Evolutionary conservation across 2,329 filamentous ascomycete genomes (phyloP).

Genomic region (Ophiognomonia clavigignenti-juglandacearum): DNA sequence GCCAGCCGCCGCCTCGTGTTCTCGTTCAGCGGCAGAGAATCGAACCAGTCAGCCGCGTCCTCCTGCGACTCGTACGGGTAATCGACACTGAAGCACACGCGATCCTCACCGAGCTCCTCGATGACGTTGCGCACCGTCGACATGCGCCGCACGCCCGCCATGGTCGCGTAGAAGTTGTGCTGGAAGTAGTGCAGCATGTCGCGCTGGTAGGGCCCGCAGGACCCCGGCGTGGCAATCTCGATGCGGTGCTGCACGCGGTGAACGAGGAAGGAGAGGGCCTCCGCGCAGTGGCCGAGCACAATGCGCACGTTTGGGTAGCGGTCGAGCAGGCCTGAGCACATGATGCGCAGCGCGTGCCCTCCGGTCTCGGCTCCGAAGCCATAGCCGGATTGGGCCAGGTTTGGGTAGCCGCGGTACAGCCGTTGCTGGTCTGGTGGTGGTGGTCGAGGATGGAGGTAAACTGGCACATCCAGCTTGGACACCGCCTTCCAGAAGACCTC

Average conservation of each 20-base stretch:
- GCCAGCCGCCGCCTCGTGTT: conserved; percentile 2
- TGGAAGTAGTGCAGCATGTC: conserved; percentile 4
- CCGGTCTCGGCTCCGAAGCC: conserved; percentile 11
- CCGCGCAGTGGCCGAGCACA: conserved; percentile 20
- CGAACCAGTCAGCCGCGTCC: conserved; percentile 2
- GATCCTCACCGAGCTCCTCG: conserved; percentile 4
- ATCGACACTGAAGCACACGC: conserved; percentile 7
- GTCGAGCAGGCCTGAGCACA: conserved; percentile 19
- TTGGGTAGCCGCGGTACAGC: conserved; percentile 2
- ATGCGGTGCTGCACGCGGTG: conserved; percentile 9
- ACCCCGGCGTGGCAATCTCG: neutral
- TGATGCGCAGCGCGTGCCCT: conserved; percentile 17
- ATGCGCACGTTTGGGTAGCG: conserved; percentile 18
- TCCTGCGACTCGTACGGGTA: conserved; percentile 1
- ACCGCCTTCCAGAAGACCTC: conserved; percentile 7
- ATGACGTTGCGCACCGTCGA: neutral
- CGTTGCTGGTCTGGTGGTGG: conserved; percentile 4
- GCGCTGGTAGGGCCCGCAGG: neutral
- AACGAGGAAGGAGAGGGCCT: conserved; percentile 19
- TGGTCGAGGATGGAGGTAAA: conserved; percentile 8
- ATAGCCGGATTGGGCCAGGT: neutral
- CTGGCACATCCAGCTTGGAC: conserved; percentile 7
- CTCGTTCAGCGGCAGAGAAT: conserved; percentile 4
- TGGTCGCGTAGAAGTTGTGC: conserved; percentile 5
- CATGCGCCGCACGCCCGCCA: conserved; percentile 1